A percentile compares a stretch with the other conserved stretches of the same genome.
These are phyloP conservation scores for Bretschneidera sinensis DNA, from an alignment of 345 rosid species.

Conservation along the genomic window DNA sequence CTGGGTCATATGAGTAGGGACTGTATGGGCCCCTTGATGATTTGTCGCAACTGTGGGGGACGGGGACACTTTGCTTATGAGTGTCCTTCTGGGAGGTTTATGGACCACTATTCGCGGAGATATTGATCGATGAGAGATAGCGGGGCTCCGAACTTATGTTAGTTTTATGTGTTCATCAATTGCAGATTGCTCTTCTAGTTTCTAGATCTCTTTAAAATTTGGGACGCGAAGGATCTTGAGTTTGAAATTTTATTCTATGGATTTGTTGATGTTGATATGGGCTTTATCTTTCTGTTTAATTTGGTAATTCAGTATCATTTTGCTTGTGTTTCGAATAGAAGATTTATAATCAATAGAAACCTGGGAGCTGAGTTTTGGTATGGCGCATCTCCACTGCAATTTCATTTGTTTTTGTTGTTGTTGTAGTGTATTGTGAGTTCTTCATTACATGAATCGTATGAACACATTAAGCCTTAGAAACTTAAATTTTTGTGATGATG, in stretches of 20 bases:
- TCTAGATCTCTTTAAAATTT: constrained; percentile 1
- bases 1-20: constrained; percentile 82
- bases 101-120: constrained; percentile 78
- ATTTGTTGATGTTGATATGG: constrained; percentile 6
- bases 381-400: too few relatives aligned
- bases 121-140: constrained; percentile 35
- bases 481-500: too few relatives aligned
- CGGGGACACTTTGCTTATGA: constrained; percentile 85
- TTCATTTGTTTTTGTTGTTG: too few relatives aligned
- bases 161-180: not conserved
- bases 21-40: constrained; percentile 67
- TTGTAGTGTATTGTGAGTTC: too few relatives aligned
- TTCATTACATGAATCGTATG: too few relatives aligned
- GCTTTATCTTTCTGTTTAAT: not conserved
- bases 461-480: too few relatives aligned
- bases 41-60: constrained; percentile 92
- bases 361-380: too few relatives aligned
- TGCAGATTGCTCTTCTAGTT: not conserved
- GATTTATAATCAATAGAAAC: too few relatives aligned
- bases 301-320: not conserved
- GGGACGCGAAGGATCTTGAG: constrained; percentile 1
- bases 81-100: constrained; percentile 80
- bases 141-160: not conserved
- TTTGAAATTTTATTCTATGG: constrained; percentile 10
- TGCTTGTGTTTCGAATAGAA: constrained; percentile 6